Conservation (phyloP, 1,139 yeast genomes). For the Candida tropicalis region DNA sequence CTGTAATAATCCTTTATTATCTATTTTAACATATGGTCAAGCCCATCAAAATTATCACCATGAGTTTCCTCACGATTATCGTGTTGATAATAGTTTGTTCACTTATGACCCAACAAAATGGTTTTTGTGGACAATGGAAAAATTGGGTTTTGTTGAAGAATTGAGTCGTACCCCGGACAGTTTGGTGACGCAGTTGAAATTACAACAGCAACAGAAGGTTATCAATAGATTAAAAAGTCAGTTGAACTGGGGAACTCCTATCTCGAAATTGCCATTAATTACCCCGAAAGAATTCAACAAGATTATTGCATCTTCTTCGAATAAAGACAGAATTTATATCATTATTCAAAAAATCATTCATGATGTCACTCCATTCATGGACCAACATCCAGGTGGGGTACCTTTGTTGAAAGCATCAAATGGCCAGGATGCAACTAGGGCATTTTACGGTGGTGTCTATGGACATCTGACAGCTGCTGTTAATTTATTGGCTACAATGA, state of each 20-base stretch:
- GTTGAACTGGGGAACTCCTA: conserved; percentile 77
- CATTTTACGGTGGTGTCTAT: conserved; percentile 76
- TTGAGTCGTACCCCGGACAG: conserved; percentile 46
- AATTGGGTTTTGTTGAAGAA: conserved; percentile 43
- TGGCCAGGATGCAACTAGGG: conserved; percentile 73
- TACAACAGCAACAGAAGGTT: conserved; percentile 67
- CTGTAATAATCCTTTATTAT: conserved; percentile 52
- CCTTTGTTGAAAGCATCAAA: conserved; percentile 62
- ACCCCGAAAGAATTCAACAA: conserved; percentile 52
- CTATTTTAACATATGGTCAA: conserved; percentile 66
- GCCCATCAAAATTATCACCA: conserved; percentile 69
- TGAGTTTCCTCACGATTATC: conserved; percentile 72
- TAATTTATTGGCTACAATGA: conserved; percentile 72
- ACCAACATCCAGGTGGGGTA: conserved; percentile 74
- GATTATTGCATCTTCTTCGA: conserved; percentile 36
- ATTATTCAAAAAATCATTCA: conserved; percentile 62
- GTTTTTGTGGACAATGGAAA: conserved; percentile 46
- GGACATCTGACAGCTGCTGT: conserved; percentile 75
- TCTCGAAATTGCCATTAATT: conserved; percentile 62
- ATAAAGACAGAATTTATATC: conserved; percentile 43
- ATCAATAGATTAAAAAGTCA: conserved; percentile 62
- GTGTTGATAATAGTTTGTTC: conserved; percentile 48
- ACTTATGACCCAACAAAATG: conserved; percentile 72
- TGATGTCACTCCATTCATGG: conserved; percentile 71
- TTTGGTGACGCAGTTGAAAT: conserved; percentile 54